Base-by-base conservation (phyloP, 192 early-diverging fungal genomes). In the Jimgerdemannia flammicorona region DNA sequence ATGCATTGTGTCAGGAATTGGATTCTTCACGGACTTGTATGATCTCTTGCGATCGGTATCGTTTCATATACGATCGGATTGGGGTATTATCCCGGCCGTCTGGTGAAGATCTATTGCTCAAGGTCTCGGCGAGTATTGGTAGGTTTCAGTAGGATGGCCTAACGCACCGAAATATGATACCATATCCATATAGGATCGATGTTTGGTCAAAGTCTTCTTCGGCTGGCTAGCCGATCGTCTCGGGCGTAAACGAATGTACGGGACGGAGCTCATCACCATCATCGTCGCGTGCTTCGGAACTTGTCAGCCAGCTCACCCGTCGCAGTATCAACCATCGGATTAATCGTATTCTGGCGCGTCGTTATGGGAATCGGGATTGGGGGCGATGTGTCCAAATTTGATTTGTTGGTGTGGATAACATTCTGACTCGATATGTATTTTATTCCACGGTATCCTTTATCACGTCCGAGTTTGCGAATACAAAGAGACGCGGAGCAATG, bases 11-110 rank as follows among this genome's bases (percentile, higher is more conserved):
- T 86, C 90, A 9, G 90, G 88, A 68, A 86, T 90, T 43, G 91
- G 93, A 68, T 94, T 96, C 83, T 90, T 95, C 74, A 93, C 93
- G 65, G 94, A 97, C 78, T 90, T 93, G 11, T 96, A 96, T 82
- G 95, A 97, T 78, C 90, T 94, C 76, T 95, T 95, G 72, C 93
- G 72, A 96, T 97, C 81, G 91, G 91, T 75, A 82, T 95, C 67
- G 91, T 92, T 8, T 85, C 93, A 6, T 88, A 92, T 71, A 97
- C 95, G 85, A 80, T 95, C 19, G 89, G 88, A 8, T 84, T 84
- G 49, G 84, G 88, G 17, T 91, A 90, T 80, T 93, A 77, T 75
- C 29, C 73, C 49, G 72, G 72, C 82, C 81, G 2, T 77, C 89
- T 66, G 87, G 89, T n/a, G 66, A 75, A 0, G 83, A 88, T 73